Base-by-base conservation (phyloP, 805 yeast species). In the Kodamaea jinghongensis region DNA sequence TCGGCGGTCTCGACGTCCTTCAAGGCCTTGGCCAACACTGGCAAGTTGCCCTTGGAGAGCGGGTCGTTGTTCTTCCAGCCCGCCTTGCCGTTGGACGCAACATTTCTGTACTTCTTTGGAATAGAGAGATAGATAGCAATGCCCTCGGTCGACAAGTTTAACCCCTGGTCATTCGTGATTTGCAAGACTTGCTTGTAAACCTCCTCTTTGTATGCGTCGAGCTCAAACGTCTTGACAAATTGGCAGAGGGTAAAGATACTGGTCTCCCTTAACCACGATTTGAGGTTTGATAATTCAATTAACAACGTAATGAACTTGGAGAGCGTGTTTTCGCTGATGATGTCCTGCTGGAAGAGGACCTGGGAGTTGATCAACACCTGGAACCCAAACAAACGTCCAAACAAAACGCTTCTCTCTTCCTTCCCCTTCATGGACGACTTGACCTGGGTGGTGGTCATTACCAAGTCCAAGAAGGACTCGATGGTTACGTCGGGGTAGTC, bases 201-300 rank as follows among this genome's bases (percentile, higher is more conserved):
- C 4, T 43, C 58, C 23, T 31, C 50, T 28, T 35, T 52, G 14
- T 44, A 42, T 8, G 13, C 14, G 4, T 39, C 35, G 17, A 16
- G 16, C 15, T 38, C 38, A 28, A 33, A 30, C 10, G 28, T 14
- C 14, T 32, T 28, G 6, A 67, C 43, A 34, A 83, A 70, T 38
- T 76, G 80, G 49, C 74, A 78, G 34, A 90, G 65, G 1, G 95
- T 84, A 53, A 72, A 86, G 51, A 86, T 70, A 29, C 87, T 72
- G 3, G 95, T 79, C 60, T 91, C 96, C 44, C 95, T 70, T 30
- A 90, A 75, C 97, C 97, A 90, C 1, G 86, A 76, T 57, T 90
- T 91, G 26, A 65, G 48, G 10, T 67, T 58, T 0, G 95, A 75
- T 40, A 90, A 65, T 16, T 75, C 78, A 4, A 86, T 56, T 27